These are phyloP conservation scores for Cinchona pubescens DNA, from an alignment of 257 asterid species.

Conservation along the genomic window DNA sequence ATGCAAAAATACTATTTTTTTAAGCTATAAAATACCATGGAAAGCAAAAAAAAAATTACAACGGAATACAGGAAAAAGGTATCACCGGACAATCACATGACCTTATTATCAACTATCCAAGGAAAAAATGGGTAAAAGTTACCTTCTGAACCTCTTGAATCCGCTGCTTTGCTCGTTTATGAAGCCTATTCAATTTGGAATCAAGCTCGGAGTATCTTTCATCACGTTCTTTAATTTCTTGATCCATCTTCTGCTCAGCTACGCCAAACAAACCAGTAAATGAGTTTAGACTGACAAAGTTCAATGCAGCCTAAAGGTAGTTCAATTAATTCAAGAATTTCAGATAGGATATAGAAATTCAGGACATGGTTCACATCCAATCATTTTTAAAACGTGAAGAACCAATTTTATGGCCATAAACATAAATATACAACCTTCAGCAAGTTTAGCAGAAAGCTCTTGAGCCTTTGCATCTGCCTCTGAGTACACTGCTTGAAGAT, in stretches of 20 bases:
- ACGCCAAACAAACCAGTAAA: conserved; percentile 33
- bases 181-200: conserved; percentile 86
- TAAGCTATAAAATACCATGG: neutral
- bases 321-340: neutral
- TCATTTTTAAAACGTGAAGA: conserved; percentile 12
- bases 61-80: neutral
- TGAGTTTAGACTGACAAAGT: conserved; percentile 32
- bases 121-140: conserved; percentile 10
- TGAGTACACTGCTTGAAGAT: conserved; percentile 57
- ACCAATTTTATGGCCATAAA: conserved; percentile 17
- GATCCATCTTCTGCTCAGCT: conserved; percentile 92
- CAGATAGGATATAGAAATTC: conserved; percentile 1
- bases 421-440: conserved; percentile 74
- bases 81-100: neutral
- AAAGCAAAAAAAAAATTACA: neutral
- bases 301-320: conserved; percentile 6
- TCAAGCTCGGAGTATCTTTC: conserved; percentile 90
- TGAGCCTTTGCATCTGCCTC: conserved; percentile 80
- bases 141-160: conserved; percentile 99
- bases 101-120: neutral
- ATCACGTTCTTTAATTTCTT: conserved; percentile 85
- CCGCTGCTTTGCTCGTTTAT: conserved; percentile 98
- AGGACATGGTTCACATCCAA: neutral
- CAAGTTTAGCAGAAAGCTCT: conserved; percentile 69
- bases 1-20: neutral